Evolutionary conservation across 2,329 filamentous ascomycete genomes (phyloP).

Genomic region (Neodidymelliopsis sp.): DNA sequence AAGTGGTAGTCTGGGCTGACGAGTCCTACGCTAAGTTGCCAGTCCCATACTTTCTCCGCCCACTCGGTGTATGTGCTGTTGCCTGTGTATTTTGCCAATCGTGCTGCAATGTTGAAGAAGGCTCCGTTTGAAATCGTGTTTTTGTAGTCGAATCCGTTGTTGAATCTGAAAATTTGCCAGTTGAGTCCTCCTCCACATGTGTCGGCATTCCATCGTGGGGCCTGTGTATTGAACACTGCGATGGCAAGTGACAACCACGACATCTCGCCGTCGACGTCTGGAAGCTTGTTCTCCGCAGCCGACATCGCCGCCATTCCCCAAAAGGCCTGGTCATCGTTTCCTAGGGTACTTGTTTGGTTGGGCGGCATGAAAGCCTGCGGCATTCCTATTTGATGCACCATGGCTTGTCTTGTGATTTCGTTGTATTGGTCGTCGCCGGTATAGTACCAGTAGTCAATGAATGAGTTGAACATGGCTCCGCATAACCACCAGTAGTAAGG

Average conservation of each 20-base stretch:
- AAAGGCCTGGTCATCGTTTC: slow-evolving; percentile 76
- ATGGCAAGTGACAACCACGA: slow-evolving; percentile 70
- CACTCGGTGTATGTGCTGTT: slow-evolving; percentile 63
- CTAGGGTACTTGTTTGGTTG: slow-evolving; percentile 68
- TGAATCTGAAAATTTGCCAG: slow-evolving; percentile 79
- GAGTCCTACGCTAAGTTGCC: slow-evolving; percentile 56
- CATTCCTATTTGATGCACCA: slow-evolving; percentile 76
- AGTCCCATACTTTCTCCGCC: slow-evolving; percentile 69
- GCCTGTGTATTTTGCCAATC: slow-evolving; percentile 71
- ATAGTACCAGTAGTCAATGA: slow-evolving; percentile 51
- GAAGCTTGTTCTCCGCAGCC: slow-evolving; percentile 71
- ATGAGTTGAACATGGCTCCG: slow-evolving; percentile 47
- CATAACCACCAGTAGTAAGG: slow-evolving; percentile 54
- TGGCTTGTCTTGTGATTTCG: slow-evolving; percentile 54
- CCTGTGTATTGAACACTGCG: slow-evolving; percentile 75
- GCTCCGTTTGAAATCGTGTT: slow-evolving; percentile 79
- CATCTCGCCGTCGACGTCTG: slow-evolving; percentile 55
- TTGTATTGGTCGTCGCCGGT: slow-evolving; percentile 47
- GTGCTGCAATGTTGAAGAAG: slow-evolving; percentile 79
- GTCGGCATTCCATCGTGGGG: slow-evolving; percentile 70
- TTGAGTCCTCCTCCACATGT: slow-evolving; percentile 69
- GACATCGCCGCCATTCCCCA: slow-evolving; percentile 72
- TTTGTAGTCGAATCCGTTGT: slow-evolving; percentile 80
- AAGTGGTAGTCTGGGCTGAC: slow-evolving; percentile 55
- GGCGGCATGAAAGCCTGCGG: slow-evolving; percentile 76